phyloP scores from a whole-genome alignment of 179 eudicot species.

The Silene coronaria region DNA sequence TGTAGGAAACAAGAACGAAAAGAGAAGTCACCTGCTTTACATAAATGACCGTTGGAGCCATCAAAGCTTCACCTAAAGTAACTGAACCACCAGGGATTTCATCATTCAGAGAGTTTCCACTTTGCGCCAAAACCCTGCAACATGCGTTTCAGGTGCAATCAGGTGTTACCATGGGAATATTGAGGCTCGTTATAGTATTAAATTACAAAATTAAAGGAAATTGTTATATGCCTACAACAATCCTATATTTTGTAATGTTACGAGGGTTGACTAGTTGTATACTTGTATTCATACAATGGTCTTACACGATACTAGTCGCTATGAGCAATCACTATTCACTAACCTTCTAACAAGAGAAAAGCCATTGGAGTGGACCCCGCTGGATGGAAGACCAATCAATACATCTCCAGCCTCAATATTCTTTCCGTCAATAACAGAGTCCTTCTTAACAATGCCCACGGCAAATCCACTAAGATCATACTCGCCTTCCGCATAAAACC shows the following conservation, averaged over 20 bases:
- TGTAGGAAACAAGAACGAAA: not conserved
- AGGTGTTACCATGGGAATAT: too few species aligned
- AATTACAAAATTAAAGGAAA: too few species aligned
- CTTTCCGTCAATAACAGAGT: conserved; percentile 79
- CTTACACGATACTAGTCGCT: not conserved
- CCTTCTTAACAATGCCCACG: conserved; percentile 80
- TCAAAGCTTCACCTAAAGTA: conserved; percentile 80
- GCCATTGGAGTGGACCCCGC: conserved; percentile 96
- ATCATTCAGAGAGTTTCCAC: conserved; percentile 56
- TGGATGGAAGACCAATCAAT: conserved; percentile 83
- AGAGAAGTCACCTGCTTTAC: conserved; percentile 67
- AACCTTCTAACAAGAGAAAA: conserved; percentile 94
- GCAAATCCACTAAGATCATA: conserved; percentile 99
- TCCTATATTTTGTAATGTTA: too few species aligned
- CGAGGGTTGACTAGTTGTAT: not conserved
- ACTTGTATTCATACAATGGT: too few species aligned
- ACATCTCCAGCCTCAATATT: conserved; percentile 70
- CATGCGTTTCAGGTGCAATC: not conserved
- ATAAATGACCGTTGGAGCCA: conserved; percentile 90
- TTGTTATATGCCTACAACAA: not conserved
- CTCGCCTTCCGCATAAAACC: conserved; percentile 78
- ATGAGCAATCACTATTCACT: not conserved
- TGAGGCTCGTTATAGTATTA: not conserved
- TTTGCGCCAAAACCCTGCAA: conserved; percentile 58
- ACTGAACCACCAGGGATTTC: conserved; percentile 56